Percentiles rank a stretch among this genome's conserved stretches.
phyloP scores from a whole-genome alignment of 257 asterid genomes.

The Penstemon barbatus region DNA sequence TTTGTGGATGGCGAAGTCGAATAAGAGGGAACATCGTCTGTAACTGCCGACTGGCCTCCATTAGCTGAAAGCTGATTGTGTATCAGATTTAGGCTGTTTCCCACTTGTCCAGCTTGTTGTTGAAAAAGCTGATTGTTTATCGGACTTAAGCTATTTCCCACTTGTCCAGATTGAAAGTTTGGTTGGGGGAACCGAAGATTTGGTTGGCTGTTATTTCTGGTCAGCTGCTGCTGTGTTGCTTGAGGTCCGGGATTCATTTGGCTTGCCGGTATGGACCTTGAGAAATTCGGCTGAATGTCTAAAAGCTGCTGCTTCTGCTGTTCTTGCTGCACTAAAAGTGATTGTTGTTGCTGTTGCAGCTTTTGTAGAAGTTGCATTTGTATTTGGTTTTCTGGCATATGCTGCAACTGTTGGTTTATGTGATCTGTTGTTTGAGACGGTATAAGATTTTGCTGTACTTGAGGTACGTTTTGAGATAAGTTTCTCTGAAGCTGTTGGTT shows the following conservation, averaged over 20 bases:
- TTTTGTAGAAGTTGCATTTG: conserved; percentile 70
- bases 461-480: conserved; percentile 46
- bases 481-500: conserved; percentile 71
- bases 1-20: conserved; percentile 85
- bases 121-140: too few relatives aligned
- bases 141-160: too few relatives aligned
- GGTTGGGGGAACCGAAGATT: conserved; percentile 48
- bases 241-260: conserved; percentile 55
- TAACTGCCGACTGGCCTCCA: conserved; percentile 65
- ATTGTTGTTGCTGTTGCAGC: conserved; percentile 70
- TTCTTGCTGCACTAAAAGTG: conserved; percentile 60
- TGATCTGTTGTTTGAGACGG: conserved; percentile 50
- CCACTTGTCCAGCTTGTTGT: conserved; percentile 32
- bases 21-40: conserved; percentile 83
- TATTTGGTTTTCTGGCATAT: conserved; percentile 58
- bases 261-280: conserved; percentile 50
- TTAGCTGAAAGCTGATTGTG: conserved; percentile 50
- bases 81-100: conserved; percentile 37
- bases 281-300: conserved; percentile 50
- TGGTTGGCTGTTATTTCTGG: conserved; percentile 44
- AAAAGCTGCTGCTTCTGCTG: conserved; percentile 61
- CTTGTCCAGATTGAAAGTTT: conserved; percentile 33
- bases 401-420: conserved; percentile 48
- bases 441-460: conserved; percentile 51
- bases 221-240: conserved; percentile 48